Evolutionary conservation across 129 eudicot genomes (phyloP).

Genomic region (Saussurea involucrata): DNA sequence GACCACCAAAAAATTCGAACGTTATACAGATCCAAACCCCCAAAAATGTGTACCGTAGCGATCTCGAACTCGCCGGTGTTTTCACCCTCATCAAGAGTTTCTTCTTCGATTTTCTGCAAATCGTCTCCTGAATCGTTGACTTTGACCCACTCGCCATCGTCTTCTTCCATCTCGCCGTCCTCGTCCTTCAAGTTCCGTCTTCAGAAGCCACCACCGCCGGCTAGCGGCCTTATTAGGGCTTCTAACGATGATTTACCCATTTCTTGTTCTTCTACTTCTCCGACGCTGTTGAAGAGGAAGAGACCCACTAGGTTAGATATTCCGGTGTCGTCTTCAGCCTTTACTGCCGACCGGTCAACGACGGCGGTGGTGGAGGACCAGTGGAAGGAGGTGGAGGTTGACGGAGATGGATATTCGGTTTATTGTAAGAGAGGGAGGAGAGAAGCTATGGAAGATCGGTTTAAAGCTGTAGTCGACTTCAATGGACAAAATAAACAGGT

Average conservation of each 20-base stretch:
- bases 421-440: constrained; percentile 73
- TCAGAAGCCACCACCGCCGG: constrained; percentile 35
- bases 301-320: constrained; percentile 63
- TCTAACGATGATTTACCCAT: constrained; percentile 25
- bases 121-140: constrained; percentile 41
- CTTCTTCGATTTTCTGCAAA: constrained; percentile 40
- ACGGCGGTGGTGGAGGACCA: constrained; percentile 16
- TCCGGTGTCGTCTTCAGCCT: constrained; percentile 38
- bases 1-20: constrained; percentile 39
- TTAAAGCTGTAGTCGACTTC: constrained; percentile 45
- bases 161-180: constrained; percentile 41
- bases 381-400: constrained; percentile 43
- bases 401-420: constrained; percentile 66
- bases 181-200: constrained; percentile 43
- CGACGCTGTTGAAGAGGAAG: constrained; percentile 54
- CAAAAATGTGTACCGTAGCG: constrained; percentile 58
- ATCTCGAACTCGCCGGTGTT: constrained; percentile 67
- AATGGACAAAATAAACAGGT: constrained; percentile 68
- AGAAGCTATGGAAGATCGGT: constrained; percentile 70
- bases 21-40: constrained; percentile 30
- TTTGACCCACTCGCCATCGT: constrained; percentile 34
- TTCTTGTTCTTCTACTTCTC: constrained; percentile 22
- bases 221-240: constrained; percentile 41
- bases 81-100: constrained; percentile 44
- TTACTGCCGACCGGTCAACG: constrained; percentile 21